Percentiles rank a stretch among this genome's conserved stretches.
Conservation (phyloP, 805 yeast genomes). For the Candida chilensis region DNA sequence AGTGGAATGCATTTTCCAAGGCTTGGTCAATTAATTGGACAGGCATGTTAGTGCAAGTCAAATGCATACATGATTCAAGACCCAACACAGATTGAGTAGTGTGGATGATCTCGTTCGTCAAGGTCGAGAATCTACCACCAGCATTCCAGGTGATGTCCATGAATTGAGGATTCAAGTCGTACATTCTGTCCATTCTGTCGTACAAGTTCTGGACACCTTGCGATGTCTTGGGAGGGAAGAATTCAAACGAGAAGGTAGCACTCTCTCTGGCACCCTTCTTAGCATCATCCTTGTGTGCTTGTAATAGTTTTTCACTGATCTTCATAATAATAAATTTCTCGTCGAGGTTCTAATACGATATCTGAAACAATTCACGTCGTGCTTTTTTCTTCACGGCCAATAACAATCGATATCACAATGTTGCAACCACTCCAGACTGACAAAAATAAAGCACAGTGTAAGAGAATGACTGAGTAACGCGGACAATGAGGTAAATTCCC, state of each 20-base stretch:
- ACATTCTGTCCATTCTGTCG: conserved; percentile 98
- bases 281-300: conserved; percentile 19
- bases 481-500: too few relatives aligned
- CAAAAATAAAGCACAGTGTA: too few relatives aligned
- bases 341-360: too few relatives aligned
- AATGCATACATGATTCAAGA: conserved; percentile 94
- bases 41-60: conserved; percentile 95
- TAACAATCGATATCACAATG: too few relatives aligned
- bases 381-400: too few relatives aligned
- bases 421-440: too few relatives aligned
- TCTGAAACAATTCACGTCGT: too few relatives aligned
- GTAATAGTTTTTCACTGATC: conserved; percentile 33
- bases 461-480: too few relatives aligned
- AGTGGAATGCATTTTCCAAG: conserved; percentile 69
- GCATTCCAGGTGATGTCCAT: conserved; percentile 99
- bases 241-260: conserved; percentile 89
- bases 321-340: conserved; percentile 18
- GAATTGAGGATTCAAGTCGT: conserved; percentile 81
- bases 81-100: conserved; percentile 88
- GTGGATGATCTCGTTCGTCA: conserved; percentile 87
- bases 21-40: conserved; percentile 75
- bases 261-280: background rate
- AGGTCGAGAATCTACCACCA: conserved; percentile 77
- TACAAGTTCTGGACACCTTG: conserved; percentile 95
- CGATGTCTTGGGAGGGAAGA: conserved; percentile 93